Evolutionary conservation across 1,139 yeast species (phyloP).

Genomic region (Lodderomyces oxycetoniae): DNA sequence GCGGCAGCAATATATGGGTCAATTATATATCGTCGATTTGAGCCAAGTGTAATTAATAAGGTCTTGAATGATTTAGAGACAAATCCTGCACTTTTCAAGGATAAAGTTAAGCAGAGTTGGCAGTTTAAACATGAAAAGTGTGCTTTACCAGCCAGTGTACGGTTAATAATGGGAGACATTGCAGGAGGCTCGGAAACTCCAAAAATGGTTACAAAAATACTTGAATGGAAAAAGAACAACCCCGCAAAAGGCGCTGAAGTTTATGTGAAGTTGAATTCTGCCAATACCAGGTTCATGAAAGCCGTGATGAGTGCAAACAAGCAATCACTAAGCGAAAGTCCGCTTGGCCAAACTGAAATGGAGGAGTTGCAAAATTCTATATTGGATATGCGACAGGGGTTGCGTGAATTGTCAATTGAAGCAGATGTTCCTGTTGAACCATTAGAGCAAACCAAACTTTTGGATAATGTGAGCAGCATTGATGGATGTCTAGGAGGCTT

Average conservation of each 20-base stretch:
- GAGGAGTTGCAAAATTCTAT: not conserved
- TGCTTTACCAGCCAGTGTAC: slow-evolving; percentile 61
- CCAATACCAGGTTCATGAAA: slow-evolving; percentile 55
- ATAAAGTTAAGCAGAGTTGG: slow-evolving; percentile 56
- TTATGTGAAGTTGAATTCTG: slow-evolving; percentile 51
- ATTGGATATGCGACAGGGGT: slow-evolving; percentile 43
- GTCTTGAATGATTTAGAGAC: slow-evolving; percentile 25
- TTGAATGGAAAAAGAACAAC: slow-evolving; percentile 58
- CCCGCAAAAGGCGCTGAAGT: slow-evolving; percentile 48
- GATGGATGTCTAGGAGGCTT: slow-evolving; percentile 88
- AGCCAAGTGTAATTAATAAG: slow-evolving; percentile 46
- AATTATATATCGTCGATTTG: slow-evolving; percentile 71
- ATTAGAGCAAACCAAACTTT: slow-evolving; percentile 58
- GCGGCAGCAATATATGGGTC: slow-evolving; percentile 95
- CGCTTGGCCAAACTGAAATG: not conserved
- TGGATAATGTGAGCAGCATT: slow-evolving; percentile 55
- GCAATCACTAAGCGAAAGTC: too few relatives aligned
- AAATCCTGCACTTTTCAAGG: slow-evolving; percentile 20
- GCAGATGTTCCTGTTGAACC: slow-evolving; percentile 93
- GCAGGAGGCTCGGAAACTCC: slow-evolving; percentile 93
- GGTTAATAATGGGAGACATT: slow-evolving; percentile 88
- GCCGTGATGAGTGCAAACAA: slow-evolving; percentile 35
- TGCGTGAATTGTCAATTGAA: slow-evolving; percentile 54
- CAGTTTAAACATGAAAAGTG: slow-evolving; percentile 49
- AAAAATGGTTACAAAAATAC: slow-evolving; percentile 71